Evolutionary conservation across 768 basidiomycete species (phyloP), one percentile per base, ranked within the genome.

Genomic region (Mycena chlorophos): DNA sequence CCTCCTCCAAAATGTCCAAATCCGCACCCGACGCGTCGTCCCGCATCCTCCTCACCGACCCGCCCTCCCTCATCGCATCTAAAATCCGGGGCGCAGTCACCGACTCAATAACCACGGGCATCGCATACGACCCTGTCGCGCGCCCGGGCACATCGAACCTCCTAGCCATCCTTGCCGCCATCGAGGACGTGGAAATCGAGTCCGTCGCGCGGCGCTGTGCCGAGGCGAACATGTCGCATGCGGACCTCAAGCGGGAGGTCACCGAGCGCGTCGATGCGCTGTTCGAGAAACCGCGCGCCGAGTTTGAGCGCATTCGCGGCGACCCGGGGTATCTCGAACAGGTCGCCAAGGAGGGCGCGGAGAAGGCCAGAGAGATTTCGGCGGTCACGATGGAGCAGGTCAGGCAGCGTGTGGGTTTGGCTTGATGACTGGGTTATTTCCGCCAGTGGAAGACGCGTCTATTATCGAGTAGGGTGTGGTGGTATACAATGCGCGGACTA

Each of bases 1-100:
- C 94, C 1, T 75, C 78, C 0, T 81, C 86, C 3, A 98, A 98
- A 69, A 98, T 98, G 94, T 97, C 95, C 31, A 98, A 98, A 70
- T 98, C 95, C 0, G 80, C 92, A 0, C 87, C 86, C 0, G 85
- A 91, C 66, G 55, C 82, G 1, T 71, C 82, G 16, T 95, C 94
- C 0, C 88, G 94, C 23, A 93, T 98, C 66, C 79, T 92, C 52
- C 78, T 98, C 34, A 95, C 89, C 23, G 95, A 98, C 67, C 71
- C 82, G 0, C 68, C 80, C 10, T 62, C 71, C 1, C 70, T 82
- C 65, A 91, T 96, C 42, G 66, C 68, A 43, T 65, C 77, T 22
- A 97, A 96, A 68, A 80, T 98, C 54, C 84, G 86, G 19, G 73
- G 77, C 5, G 90, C 95, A 1, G 88, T 94, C 1, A 98, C 95